phyloP scores from a whole-genome alignment of 2,329 filamentous ascomycete species.

The Fusarium continuum region DNA sequence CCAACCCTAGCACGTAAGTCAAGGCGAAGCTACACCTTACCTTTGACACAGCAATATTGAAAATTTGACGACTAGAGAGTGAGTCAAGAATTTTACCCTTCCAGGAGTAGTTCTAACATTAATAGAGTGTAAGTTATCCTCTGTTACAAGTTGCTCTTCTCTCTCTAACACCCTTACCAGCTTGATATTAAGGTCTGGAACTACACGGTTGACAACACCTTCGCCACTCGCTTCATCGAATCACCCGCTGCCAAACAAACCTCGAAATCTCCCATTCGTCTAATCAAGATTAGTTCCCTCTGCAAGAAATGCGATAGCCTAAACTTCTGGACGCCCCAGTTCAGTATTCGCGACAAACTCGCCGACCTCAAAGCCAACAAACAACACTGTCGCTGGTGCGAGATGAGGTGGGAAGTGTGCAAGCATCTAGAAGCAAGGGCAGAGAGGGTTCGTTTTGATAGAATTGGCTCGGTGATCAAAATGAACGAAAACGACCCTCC shows the following conservation, averaged over 20 bases:
- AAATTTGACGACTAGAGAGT: not conserved
- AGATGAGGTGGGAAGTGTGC: conserved; percentile 10
- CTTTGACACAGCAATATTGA: not conserved
- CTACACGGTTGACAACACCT: not conserved
- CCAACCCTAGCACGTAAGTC: not conserved
- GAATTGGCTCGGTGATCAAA: conserved; percentile 1
- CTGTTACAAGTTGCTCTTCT: not conserved
- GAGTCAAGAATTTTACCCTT: not conserved
- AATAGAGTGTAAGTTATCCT: not conserved
- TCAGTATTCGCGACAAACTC: not conserved
- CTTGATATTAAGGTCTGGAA: conserved; percentile 8
- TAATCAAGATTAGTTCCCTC: not conserved
- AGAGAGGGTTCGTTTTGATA: not conserved
- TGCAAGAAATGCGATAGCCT: not conserved
- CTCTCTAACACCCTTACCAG: not conserved
- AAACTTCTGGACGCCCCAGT: not conserved
- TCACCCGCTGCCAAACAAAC: not conserved
- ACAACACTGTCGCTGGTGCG: conserved; percentile 3
- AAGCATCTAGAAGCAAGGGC: not conserved
- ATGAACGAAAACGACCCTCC: conserved; percentile 16
- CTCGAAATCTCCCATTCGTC: not conserved
- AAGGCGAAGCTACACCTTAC: not conserved
- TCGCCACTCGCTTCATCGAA: not conserved
- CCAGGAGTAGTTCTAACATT: not conserved
- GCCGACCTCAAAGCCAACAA: not conserved